Evolutionary conservation across 805 yeast species (phyloP), one percentile per base, ranked within the genome.

Genomic region (Candida nonsorbophila): DNA sequence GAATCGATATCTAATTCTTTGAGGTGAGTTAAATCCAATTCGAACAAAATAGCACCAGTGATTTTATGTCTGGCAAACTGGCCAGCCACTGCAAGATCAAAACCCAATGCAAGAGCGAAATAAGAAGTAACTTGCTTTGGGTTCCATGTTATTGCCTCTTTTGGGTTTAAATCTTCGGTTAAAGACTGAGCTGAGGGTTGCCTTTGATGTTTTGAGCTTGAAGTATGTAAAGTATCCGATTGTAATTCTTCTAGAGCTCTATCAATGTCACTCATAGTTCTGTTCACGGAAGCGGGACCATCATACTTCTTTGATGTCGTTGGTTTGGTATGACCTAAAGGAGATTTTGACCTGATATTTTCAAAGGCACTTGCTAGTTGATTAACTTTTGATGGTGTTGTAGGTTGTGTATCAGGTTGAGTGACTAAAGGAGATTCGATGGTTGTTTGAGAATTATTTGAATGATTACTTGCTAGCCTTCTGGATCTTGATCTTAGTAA

Each of bases 1-100:
- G 95, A 84, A 27, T 76, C 69, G 29, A 92, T 90, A 33, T 88
- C 98, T 34, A 92, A 64, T 55, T 92, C 99, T 52, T 90, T 92
- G 46, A 92, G 68, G 46, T 84, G 84, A 1, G 85, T 72, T 37
- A 90, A 67, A 47, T 90, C 97, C 38, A 92, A 67, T 55, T 88
- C 94, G 30, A 92, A 65, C 25, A 92, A 58, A 30, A 92, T 90
- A 5, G 76, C 62, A 16, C 98, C 98, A 1, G 88, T 80, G 35
- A 92, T 86, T 45, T 87, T 86, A 56, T 92, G 97, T 43, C 79
- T 74, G 5, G 79, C 77, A 54, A 92, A 92, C 46, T 83, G 78
- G 1, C 82, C 77, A 2, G 94, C 79, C n/a, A 82, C 74, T 15
- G 69, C 74, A 32, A 69, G 54, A 39, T 85, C 94, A 47, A 85